Evolutionary conservation across 1,139 yeast genomes (phyloP).

Genomic region (Yamadazyma mexicana): DNA sequence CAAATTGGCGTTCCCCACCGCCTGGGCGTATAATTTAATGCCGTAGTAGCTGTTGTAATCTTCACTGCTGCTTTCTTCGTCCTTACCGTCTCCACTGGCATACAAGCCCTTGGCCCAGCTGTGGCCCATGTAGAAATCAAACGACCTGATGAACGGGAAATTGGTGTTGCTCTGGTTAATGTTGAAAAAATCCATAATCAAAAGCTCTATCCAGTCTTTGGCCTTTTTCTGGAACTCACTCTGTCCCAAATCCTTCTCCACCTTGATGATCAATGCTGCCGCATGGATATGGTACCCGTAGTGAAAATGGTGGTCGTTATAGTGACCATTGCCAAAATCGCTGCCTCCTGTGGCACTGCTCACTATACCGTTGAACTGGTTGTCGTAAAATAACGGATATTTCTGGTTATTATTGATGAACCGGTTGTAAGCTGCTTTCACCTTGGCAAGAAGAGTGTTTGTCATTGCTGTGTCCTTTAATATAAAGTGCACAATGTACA

Average conservation of each 20-base stretch:
- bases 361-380: slow-evolving; percentile 61
- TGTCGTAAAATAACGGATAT: slow-evolving; percentile 59
- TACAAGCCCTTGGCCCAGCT: slow-evolving; percentile 77
- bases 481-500: slow-evolving; percentile 54
- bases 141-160: slow-evolving; percentile 69
- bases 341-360: slow-evolving; percentile 56
- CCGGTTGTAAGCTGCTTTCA: slow-evolving; percentile 53
- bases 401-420: slow-evolving; percentile 54
- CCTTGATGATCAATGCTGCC: slow-evolving; percentile 63
- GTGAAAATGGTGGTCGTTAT: slow-evolving; percentile 76
- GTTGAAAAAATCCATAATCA: slow-evolving; percentile 70
- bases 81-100: slow-evolving; percentile 65
- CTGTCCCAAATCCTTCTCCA: slow-evolving; percentile 49
- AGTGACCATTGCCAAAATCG: slow-evolving; percentile 61
- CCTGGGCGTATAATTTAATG: slow-evolving; percentile 71
- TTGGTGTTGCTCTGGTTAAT: slow-evolving; percentile 53
- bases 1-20: slow-evolving; percentile 61
- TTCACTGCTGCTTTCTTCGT: slow-evolving; percentile 73
- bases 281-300: slow-evolving; percentile 71
- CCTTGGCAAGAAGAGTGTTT: slow-evolving; percentile 36
- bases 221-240: slow-evolving; percentile 60
- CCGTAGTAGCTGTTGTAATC: slow-evolving; percentile 74
- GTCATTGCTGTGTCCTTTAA: slow-evolving; percentile 45
- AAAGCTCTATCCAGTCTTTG: slow-evolving; percentile 62
- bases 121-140: slow-evolving; percentile 74